A percentile compares a stretch with the other conserved stretches of the same genome.
Conservation (phyloP, 306 rosid species). For the Ormosia semicastrata region DNA sequence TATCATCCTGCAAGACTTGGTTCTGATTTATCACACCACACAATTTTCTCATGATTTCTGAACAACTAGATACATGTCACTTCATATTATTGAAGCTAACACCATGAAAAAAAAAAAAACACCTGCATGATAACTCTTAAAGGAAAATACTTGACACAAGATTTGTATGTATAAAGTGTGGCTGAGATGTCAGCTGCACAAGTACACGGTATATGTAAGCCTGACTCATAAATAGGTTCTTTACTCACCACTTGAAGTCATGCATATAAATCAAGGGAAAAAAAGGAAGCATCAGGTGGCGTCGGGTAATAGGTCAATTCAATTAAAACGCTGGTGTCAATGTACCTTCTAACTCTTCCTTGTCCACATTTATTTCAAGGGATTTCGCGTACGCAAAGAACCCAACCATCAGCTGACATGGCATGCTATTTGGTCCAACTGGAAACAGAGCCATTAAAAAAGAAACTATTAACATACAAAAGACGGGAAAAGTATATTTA, state of each 20-base stretch:
- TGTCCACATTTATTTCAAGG: constrained; percentile 75
- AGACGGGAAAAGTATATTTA: background rate
- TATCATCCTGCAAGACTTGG: background rate
- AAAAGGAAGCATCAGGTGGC: background rate
- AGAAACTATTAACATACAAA: constrained; percentile 12
- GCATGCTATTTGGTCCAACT: constrained; percentile 91
- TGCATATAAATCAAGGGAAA: background rate
- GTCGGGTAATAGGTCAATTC: background rate
- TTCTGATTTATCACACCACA: background rate
- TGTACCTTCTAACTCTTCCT: constrained; percentile 84
- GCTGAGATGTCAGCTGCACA: constrained; percentile 11
- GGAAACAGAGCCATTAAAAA: constrained; percentile 36
- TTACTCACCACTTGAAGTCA: constrained; percentile 2
- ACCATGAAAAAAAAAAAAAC: background rate
- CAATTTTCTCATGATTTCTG: background rate
- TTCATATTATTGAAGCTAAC: constrained; percentile 10
- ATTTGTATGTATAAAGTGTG: background rate
- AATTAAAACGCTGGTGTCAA: background rate
- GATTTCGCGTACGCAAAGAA: constrained; percentile 90
- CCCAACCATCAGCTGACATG: constrained; percentile 98
- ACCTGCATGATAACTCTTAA: background rate
- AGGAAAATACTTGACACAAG: background rate
- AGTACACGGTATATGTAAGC: background rate
- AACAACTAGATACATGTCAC: background rate
- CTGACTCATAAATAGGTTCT: background rate